Evolutionary conservation across 345 rosid species (phyloP).

Genomic region (Aethionema arabicum): DNA sequence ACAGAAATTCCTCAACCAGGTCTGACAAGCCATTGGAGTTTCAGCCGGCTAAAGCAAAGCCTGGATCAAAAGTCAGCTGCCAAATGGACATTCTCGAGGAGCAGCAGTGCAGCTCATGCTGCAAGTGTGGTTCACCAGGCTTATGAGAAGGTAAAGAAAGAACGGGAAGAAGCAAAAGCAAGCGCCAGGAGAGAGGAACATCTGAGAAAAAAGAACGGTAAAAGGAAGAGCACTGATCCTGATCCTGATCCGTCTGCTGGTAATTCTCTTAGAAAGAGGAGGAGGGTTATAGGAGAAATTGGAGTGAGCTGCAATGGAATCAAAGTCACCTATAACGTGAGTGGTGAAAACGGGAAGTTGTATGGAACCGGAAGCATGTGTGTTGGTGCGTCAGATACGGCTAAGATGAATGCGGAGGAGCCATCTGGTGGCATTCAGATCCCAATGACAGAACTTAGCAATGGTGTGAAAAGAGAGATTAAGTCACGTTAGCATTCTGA

Average conservation of each 20-base stretch:
- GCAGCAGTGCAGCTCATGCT: conserved; percentile 57
- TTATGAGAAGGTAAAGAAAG: conserved; percentile 57
- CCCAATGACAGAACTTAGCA: conserved; percentile 38
- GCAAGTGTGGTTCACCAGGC: conserved; percentile 58
- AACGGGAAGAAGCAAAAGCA: conserved; percentile 60
- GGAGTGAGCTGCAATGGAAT: conserved; percentile 32
- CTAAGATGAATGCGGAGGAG: conserved; percentile 34
- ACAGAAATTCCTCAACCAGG: conserved; percentile 57
- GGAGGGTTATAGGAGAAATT: conserved; percentile 48
- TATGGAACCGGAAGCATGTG: conserved; percentile 21
- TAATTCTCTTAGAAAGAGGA: conserved; percentile 45
- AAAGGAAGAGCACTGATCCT: conserved; percentile 35
- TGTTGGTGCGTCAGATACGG: conserved; percentile 19
- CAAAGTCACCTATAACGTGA: conserved; percentile 29
- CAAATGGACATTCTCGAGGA: conserved; percentile 48
- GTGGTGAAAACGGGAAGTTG: conserved; percentile 28
- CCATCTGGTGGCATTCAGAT: conserved; percentile 39
- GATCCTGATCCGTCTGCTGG: conserved; percentile 29
- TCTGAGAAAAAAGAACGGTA: conserved; percentile 44
- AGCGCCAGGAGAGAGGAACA: conserved; percentile 45
- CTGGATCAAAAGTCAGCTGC: conserved; percentile 40
- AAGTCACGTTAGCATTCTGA: conserved; percentile 19
- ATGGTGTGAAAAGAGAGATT: conserved; percentile 21
- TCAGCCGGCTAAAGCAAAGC: conserved; percentile 41
- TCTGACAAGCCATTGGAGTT: conserved; percentile 44